A percentile compares a stretch with the other conserved stretches of the same genome.
Conservation (phyloP, 2,329 filamentous ascomycete species). For the Malbranchea cinnamomea region DNA sequence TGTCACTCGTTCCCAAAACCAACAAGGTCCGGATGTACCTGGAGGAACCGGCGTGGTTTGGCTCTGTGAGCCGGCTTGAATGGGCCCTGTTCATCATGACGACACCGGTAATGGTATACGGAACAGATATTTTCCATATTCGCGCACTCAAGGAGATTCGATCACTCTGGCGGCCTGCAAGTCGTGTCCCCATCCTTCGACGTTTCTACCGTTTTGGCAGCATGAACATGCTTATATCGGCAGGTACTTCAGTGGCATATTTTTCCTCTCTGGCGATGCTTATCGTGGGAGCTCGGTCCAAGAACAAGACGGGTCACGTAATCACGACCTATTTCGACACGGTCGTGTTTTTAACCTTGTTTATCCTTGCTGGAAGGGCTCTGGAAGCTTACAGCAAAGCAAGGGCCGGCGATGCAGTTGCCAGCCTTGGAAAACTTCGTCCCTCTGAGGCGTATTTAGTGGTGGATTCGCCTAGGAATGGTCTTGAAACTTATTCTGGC, state of each 20-base stretch:
- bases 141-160: constrained; percentile 65
- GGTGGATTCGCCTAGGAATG: constrained; percentile 7
- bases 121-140: constrained; percentile 70
- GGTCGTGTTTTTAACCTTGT: constrained; percentile 81
- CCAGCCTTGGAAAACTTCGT: constrained; percentile 60
- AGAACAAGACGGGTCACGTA: constrained; percentile 29
- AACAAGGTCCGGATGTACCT: constrained; percentile 48
- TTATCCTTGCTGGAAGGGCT: constrained; percentile 51
- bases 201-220: constrained; percentile 87
- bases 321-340: constrained; percentile 72
- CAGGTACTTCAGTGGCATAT: constrained; percentile 80
- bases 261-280: constrained; percentile 67
- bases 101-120: constrained; percentile 76
- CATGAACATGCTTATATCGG: constrained; percentile 87
- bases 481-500: constrained; percentile 4
- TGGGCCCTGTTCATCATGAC: constrained; percentile 68
- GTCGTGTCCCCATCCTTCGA: constrained; percentile 54
- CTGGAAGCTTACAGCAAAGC: constrained; percentile 80
- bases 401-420: constrained; percentile 74
- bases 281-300: constrained; percentile 38
- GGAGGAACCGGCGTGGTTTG: constrained; percentile 55
- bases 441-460: constrained; percentile 64
- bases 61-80: constrained; percentile 57
- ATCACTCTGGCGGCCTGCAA: constrained; percentile 62
- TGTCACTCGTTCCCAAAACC: constrained; percentile 56